Conservation (phyloP, 352 stramenopile species). For the Pythium pyrilobum region DNA sequence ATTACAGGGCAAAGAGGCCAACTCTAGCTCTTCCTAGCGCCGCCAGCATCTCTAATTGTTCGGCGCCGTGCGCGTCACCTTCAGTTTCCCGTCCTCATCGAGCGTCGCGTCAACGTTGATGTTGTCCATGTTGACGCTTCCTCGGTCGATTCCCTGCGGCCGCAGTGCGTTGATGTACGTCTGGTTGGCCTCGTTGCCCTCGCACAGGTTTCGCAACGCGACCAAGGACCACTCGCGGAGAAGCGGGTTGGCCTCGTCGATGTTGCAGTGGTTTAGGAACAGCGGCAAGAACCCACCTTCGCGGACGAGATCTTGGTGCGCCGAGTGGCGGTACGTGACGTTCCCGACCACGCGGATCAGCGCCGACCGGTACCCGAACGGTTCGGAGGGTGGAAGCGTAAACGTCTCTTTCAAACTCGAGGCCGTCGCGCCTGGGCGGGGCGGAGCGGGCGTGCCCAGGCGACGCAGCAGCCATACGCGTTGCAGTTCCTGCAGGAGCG, state of each 20-base stretch:
- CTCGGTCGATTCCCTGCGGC: constrained; percentile 44
- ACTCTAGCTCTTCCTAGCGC: no score
- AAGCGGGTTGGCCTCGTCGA: constrained; percentile 83
- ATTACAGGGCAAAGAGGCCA: no score
- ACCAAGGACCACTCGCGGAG: constrained; percentile 89
- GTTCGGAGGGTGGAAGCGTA: constrained; percentile 22
- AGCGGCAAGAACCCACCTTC: constrained; percentile 65
- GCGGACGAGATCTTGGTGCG: constrained; percentile 76
- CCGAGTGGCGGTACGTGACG: constrained; percentile 59
- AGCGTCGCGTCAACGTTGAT: constrained; percentile 26
- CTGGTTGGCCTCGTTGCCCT: constrained; percentile 77
- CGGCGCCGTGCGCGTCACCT: constrained; percentile 14
- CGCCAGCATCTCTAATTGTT: no score
- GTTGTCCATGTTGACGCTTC: constrained; percentile 24
- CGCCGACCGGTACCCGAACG: constrained; percentile 64
- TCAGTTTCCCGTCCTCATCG: constrained; percentile 23
- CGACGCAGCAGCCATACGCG: constrained; percentile 48
- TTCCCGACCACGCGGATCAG: constrained; percentile 84
- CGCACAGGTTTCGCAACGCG: constrained; percentile 84
- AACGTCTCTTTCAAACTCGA: not conserved
- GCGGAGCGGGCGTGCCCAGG: constrained; percentile 19
- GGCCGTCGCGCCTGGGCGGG: not conserved
- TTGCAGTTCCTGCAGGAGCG: constrained; percentile 53
- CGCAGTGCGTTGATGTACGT: constrained; percentile 56
- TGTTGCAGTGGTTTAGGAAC: constrained; percentile 88